phyloP scores from a whole-genome alignment of 305 asterid genomes.

The Fraxinus paxiana region DNA sequence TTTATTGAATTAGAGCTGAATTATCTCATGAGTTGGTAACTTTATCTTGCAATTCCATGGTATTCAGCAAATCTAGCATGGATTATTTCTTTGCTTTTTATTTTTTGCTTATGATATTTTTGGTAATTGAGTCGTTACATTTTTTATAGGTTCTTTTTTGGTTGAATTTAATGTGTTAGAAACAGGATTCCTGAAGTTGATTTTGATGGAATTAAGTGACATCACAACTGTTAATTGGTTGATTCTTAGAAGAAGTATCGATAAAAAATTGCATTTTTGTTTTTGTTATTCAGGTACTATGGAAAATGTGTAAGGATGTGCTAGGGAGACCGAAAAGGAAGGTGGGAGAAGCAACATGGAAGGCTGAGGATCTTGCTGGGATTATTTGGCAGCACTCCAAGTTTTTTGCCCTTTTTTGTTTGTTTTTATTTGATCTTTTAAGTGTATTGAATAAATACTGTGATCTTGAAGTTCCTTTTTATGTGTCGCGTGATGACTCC shows the following conservation, averaged over 20 bases:
- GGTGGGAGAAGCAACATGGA: constrained; percentile 77
- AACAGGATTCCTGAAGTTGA: not conserved
- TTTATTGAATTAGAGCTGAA: not conserved
- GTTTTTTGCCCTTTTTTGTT: constrained; percentile 16
- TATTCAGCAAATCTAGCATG: not conserved
- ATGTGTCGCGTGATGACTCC: not conserved
- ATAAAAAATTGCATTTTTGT: not conserved
- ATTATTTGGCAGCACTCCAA: constrained; percentile 80
- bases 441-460: not conserved
- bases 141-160: not conserved
- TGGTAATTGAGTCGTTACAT: not conserved
- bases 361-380: constrained; percentile 85
- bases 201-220: not conserved
- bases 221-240: not conserved
- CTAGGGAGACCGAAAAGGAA: constrained; percentile 81
- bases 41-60: not conserved
- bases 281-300: constrained; percentile 47
- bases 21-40: not conserved
- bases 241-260: not conserved
- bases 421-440: constrained; percentile 2
- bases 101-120: constrained; percentile 3
- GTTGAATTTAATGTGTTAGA: not conserved
- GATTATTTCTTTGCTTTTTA: not conserved
- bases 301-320: constrained; percentile 65
- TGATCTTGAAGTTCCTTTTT: not conserved